Base-by-base conservation (phyloP, 495 filamentous ascomycete species). In the Talaromyces adpressus region DNA sequence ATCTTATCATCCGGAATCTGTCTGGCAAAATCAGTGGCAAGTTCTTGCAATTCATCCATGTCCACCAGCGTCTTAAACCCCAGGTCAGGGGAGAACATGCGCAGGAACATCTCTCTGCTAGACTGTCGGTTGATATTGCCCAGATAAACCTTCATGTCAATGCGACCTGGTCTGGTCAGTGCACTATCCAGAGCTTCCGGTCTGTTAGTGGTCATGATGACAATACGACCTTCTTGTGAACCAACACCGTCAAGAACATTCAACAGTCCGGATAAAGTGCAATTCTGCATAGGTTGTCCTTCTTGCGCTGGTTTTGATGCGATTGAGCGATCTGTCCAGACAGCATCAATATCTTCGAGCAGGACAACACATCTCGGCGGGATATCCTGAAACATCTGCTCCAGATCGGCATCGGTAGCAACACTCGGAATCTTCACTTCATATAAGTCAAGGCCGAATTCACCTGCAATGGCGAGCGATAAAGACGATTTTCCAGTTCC, bases 131-230 rank as follows among this genome's bases (percentile, higher is more conserved):
- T 60, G 39, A 60, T 60, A 23, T 60, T 60, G 18, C 58, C 58
- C 9, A 60, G 34, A 47, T 60, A 60, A 6, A 93, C 83, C 68
- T 89, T 82, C 66, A 89, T 78, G 67, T 95, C 91, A 5, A 92
- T 84, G 3, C 91, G 81, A 2, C 90, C 91, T 0, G 89, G 89
- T 1, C 91, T 83, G 62, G 91, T 86, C 12, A 95, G 79, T 1
- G 91, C 91, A 3, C 83, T 77, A 70, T 94, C 91, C 2, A 95
- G 80, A 18, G 81, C 79, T 64, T 93, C 88, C 1, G 86, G 87
- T 61, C 87, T 81, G 72, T 95, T 95, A 23, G 89, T 93, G 0
- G 91, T 94, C 87, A 94, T 91, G 74, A 94, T 85, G 7, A 94
- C 80, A 8, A 93, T 82, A 29, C 89, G 83, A 27, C 91, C 91